Evolutionary conservation across 352 stramenopile species (phyloP), one percentile per base, ranked within the genome.

Genomic region (Aphanomyces astaci): DNA sequence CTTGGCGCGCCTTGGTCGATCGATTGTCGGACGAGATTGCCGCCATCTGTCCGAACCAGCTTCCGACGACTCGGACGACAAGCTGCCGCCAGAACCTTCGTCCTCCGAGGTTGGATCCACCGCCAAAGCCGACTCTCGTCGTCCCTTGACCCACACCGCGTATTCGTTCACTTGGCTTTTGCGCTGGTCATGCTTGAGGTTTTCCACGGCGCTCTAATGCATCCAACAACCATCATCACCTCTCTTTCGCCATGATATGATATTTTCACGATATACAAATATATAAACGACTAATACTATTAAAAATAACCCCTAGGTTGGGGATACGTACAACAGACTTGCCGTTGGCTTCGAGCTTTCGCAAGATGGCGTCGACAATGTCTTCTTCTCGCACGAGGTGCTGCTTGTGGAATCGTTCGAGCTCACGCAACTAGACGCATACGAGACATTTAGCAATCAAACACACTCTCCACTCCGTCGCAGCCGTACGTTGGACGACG

Each of bases 91-190:
- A 43, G 36, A 7, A 43, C 36, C 7, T 15, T 15, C 7, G 36
- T 43, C 7, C 36, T 43, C 7, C 7, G 36, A 43, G 36, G n/a
- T n/a, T n/a, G n/a, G n/a, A n/a, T n/a, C n/a, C n/a, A 19, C 22
- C 27, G n/a, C 27, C 24, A 68, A 7, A 28, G 2, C 19, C 22
- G 45, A 15, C 22, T 57, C 49, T 11, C 54, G 64, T n/a, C 66
- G 73, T 48, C 77, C 62, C 19, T 76, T 80, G n/a, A 89, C 49
- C 86, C 86, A 94, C 7, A 64, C 33, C 64, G 75, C 73, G 55
- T 84, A 75, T 9, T 81, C 75, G 13, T 79, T 79, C n/a, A 89
- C 71, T 24, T 76, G 54, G 0, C 68, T 60, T 33, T 84, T 76
- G 67, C 82, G 81, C 0, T 73, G 54, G 25, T 86, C 79, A 40